phyloP scores from a whole-genome alignment of 148 eudicot genomes.

The Hydrangea macrophylla region DNA sequence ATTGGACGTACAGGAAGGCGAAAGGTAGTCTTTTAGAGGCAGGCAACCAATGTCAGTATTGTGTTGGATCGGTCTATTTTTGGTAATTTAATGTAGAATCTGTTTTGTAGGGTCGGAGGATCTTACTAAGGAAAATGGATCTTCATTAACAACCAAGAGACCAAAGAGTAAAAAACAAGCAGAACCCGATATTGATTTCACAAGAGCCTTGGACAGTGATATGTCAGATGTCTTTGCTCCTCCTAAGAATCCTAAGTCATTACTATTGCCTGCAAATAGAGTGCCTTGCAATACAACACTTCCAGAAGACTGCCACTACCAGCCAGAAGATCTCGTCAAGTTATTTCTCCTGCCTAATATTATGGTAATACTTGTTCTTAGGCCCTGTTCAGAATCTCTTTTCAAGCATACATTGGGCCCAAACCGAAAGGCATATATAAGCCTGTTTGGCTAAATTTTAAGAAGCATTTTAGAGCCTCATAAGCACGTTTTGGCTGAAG shows the following conservation, averaged over 20 bases:
- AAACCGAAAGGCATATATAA: no score
- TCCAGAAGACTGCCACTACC: constrained; percentile 98
- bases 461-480: no score
- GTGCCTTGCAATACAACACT: constrained; percentile 65
- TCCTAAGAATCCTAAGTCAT: constrained; percentile 84
- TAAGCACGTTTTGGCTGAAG: no score
- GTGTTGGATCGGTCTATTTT: background rate
- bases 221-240: constrained; percentile 60
- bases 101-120: constrained; percentile 40
- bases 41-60: background rate
- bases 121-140: constrained; percentile 39
- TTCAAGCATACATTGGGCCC: no score
- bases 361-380: constrained; percentile 52
- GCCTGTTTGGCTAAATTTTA: no score
- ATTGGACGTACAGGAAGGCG: constrained; percentile 80
- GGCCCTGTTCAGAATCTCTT: no score
- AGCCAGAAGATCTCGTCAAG: constrained; percentile 94
- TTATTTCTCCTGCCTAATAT: constrained; percentile 83
- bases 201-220: constrained; percentile 52
- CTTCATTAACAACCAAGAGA: constrained; percentile 42
- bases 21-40: constrained; percentile 42
- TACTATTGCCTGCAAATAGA: constrained; percentile 69
- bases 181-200: constrained; percentile 69
- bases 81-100: constrained; percentile 5
- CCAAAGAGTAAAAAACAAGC: constrained; percentile 52